phyloP scores from a whole-genome alignment of 2,329 filamentous ascomycete genomes.

The Aspergillus novofumigatus region DNA sequence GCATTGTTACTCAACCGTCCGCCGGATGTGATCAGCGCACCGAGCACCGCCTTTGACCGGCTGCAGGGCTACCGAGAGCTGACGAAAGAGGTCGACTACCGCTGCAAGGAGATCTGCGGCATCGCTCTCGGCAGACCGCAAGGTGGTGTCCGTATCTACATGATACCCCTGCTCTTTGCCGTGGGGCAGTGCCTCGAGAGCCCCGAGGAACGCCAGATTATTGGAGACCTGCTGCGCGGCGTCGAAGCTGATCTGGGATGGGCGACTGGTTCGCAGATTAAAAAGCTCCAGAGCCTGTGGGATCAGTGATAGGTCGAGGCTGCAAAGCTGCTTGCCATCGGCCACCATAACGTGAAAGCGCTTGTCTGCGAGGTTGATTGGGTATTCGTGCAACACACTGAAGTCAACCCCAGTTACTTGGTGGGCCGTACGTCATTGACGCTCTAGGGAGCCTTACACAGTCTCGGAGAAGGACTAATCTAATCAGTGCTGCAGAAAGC shows the following conservation, averaged over 20 bases:
- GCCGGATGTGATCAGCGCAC: constrained; percentile 50
- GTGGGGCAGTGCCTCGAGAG: constrained; percentile 56
- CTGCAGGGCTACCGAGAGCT: constrained; percentile 56
- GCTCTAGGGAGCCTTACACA: neutral
- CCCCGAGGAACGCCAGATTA: constrained; percentile 48
- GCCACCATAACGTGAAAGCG: neutral
- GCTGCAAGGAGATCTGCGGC: constrained; percentile 56
- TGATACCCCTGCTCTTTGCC: constrained; percentile 56
- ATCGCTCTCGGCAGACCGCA: constrained; percentile 55
- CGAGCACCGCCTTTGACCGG: constrained; percentile 51
- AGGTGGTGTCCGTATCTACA: constrained; percentile 54
- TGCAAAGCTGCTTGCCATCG: neutral
- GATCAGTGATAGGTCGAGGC: constrained; percentile 7
- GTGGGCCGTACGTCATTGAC: neutral
- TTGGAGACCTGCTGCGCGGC: constrained; percentile 52
- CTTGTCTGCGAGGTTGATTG: neutral
- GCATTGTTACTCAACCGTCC: constrained; percentile 59
- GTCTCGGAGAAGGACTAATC: neutral
- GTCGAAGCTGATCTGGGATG: constrained; percentile 60
- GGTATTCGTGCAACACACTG: neutral
- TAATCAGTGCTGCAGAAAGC: neutral
- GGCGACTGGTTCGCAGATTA: constrained; percentile 53
- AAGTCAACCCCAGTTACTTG: too few relatives aligned
- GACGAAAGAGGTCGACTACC: constrained; percentile 51
- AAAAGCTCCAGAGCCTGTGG: constrained; percentile 42